Evolutionary conservation across 2,329 filamentous ascomycete genomes (phyloP).

Genomic region (Cryoendolithus antarcticus): DNA sequence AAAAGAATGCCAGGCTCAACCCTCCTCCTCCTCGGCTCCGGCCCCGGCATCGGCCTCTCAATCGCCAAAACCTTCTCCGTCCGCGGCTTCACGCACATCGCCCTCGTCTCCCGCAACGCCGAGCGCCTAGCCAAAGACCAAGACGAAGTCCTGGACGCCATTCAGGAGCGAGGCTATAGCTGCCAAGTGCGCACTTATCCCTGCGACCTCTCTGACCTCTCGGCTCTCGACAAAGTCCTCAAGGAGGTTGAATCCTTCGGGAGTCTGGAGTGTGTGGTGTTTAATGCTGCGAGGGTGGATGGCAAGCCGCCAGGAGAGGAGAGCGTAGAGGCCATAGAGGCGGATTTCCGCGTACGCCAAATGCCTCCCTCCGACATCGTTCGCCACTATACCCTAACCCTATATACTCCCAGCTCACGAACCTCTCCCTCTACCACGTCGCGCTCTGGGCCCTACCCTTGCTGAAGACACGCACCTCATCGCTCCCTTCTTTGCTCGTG

Average conservation of each 20-base stretch:
- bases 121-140: slow-evolving; percentile 27
- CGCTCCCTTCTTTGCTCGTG: slow-evolving; percentile 37
- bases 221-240: slow-evolving; percentile 27
- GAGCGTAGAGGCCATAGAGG: slow-evolving; percentile 32
- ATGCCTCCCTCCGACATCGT: neutral
- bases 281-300: slow-evolving; percentile 40
- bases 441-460: slow-evolving; percentile 36
- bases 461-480: slow-evolving; percentile 20
- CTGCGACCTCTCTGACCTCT: slow-evolving; percentile 33
- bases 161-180: slow-evolving; percentile 20
- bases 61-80: slow-evolving; percentile 31
- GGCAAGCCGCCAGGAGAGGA: slow-evolving; percentile 31
- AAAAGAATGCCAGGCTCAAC: slow-evolving; percentile 18
- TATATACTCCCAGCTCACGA: slow-evolving; percentile 29
- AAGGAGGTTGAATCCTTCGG: slow-evolving; percentile 32
- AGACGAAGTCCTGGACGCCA: slow-evolving; percentile 18
- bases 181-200: slow-evolving; percentile 32
- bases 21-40: slow-evolving; percentile 32
- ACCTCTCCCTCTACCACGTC: slow-evolving; percentile 36
- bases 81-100: slow-evolving; percentile 34
- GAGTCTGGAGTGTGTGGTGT: slow-evolving; percentile 36
- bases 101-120: slow-evolving; percentile 35
- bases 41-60: slow-evolving; percentile 36
- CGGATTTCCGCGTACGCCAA: slow-evolving; percentile 36
- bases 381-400: neutral